phyloP scores from a whole-genome alignment of 2,329 filamentous ascomycete species.

The Colletotrichum truncatum region DNA sequence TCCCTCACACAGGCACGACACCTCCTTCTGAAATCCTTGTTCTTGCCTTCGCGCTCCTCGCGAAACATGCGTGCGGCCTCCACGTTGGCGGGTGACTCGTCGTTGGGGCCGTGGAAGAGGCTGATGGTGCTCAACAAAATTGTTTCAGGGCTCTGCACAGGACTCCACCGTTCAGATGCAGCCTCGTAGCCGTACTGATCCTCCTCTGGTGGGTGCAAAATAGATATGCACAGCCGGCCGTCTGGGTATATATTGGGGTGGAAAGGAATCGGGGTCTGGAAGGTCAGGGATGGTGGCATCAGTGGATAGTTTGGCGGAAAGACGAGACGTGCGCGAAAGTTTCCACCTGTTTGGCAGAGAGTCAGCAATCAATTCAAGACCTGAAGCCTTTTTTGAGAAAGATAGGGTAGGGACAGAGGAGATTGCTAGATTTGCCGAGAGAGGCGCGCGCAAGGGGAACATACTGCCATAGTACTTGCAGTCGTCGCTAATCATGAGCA shows the following conservation, averaged over 20 bases:
- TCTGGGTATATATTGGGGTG: constrained; percentile 93
- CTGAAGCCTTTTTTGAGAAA: background rate
- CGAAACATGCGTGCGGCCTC: constrained; percentile 91
- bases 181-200: constrained; percentile 94
- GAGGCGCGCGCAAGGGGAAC: constrained; percentile 38
- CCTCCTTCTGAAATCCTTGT: constrained; percentile 79
- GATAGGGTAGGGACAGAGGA: background rate
- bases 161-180: constrained; percentile 90
- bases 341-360: constrained; percentile 70
- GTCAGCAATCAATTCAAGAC: background rate
- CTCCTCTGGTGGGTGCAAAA: constrained; percentile 93
- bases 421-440: no score
- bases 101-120: constrained; percentile 91
- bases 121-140: constrained; percentile 93
- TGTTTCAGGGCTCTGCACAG: constrained; percentile 94
- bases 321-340: constrained; percentile 85
- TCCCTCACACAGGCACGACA: constrained; percentile 83
- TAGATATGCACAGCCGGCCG: constrained; percentile 95
- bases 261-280: constrained; percentile 84
- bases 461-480: constrained; percentile 92
- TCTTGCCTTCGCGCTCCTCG: constrained; percentile 71
- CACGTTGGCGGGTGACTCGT: constrained; percentile 94
- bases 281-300: constrained; percentile 88
- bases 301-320: constrained; percentile 91
- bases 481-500: constrained; percentile 97